Evolutionary conservation across 208 protist genomes (phyloP).

Genomic region (Leishmania arabica): DNA sequence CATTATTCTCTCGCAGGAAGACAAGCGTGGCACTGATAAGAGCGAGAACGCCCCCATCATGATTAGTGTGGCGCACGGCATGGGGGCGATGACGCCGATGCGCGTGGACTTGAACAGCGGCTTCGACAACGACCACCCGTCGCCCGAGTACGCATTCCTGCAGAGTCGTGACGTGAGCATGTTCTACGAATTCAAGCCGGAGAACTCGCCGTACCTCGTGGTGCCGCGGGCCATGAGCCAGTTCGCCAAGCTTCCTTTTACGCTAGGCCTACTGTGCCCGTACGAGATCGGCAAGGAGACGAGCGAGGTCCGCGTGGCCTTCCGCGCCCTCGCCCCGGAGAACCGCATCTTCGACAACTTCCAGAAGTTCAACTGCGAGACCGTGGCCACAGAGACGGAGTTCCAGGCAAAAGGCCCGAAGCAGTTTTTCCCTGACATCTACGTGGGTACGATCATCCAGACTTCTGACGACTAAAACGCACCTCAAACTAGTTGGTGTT

Average conservation of each 20-base stretch:
- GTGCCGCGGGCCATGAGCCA: constrained; percentile 67
- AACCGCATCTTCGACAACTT: constrained; percentile 78
- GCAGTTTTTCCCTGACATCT: constrained; percentile 87
- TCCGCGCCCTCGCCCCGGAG: constrained; percentile 61
- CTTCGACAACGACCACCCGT: constrained; percentile 81
- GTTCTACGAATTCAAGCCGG: constrained; percentile 76
- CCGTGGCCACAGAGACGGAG: constrained; percentile 65
- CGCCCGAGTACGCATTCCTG: constrained; percentile 70
- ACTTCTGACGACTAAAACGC: constrained; percentile 44
- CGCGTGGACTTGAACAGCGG: constrained; percentile 73
- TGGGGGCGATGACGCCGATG: constrained; percentile 47
- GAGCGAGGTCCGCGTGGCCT: constrained; percentile 57
- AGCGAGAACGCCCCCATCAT: constrained; percentile 70
- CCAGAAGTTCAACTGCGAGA: constrained; percentile 63
- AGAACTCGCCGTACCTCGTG: constrained; percentile 82
- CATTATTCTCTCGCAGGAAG: constrained; percentile 74
- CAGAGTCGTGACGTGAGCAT: constrained; percentile 74
- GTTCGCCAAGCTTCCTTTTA: constrained; percentile 59
- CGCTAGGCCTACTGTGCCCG: constrained; percentile 57
- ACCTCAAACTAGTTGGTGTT: not conserved
- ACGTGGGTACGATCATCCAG: constrained; percentile 74
- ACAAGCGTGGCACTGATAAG: constrained; percentile 74
- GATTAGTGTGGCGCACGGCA: constrained; percentile 77
- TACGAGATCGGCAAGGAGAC: constrained; percentile 57
- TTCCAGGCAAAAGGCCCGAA: constrained; percentile 67